phyloP scores from a whole-genome alignment of 2,329 filamentous ascomycete species.

The Penicillium sp. region DNA sequence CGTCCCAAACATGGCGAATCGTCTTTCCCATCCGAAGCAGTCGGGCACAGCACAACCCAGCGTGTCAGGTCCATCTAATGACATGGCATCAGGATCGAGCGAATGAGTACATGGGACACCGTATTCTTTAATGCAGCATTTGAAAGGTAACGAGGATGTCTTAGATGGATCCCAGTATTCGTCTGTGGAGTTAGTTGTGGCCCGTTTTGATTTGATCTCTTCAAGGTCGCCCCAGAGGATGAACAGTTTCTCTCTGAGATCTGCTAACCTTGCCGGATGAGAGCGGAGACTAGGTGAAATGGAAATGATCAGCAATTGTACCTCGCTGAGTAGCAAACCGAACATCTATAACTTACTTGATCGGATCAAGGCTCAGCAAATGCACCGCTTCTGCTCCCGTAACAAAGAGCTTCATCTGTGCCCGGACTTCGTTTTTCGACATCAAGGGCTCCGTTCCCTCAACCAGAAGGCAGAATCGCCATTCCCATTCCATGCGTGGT shows the following conservation, averaged over 20 bases:
- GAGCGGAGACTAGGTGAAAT: conserved; percentile 54
- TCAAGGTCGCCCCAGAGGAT: conserved; percentile 84
- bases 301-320: conserved; percentile 1
- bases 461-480: conserved; percentile 78
- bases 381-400: conserved; percentile 60
- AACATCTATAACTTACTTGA: conserved; percentile 48
- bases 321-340: background rate
- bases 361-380: conserved; percentile 58
- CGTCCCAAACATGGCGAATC: conserved; percentile 67
- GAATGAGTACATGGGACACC: conserved; percentile 53
- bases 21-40: conserved; percentile 59
- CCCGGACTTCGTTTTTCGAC: conserved; percentile 39
- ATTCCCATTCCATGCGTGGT: conserved; percentile 64
- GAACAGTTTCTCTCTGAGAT: conserved; percentile 71
- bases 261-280: conserved; percentile 51
- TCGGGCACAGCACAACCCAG: conserved; percentile 43
- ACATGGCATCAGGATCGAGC: conserved; percentile 44
- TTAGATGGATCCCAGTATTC: conserved; percentile 19
- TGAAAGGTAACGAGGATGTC: conserved; percentile 62
- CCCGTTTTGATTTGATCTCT: conserved; percentile 60
- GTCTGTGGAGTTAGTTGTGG: conserved; percentile 24
- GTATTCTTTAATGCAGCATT: conserved; percentile 72
- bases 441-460: conserved; percentile 62
- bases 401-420: conserved; percentile 68
- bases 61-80: conserved; percentile 34